These are phyloP conservation scores for Alnus glutinosa DNA, from an alignment of 306 rosid species.

Conservation along the genomic window DNA sequence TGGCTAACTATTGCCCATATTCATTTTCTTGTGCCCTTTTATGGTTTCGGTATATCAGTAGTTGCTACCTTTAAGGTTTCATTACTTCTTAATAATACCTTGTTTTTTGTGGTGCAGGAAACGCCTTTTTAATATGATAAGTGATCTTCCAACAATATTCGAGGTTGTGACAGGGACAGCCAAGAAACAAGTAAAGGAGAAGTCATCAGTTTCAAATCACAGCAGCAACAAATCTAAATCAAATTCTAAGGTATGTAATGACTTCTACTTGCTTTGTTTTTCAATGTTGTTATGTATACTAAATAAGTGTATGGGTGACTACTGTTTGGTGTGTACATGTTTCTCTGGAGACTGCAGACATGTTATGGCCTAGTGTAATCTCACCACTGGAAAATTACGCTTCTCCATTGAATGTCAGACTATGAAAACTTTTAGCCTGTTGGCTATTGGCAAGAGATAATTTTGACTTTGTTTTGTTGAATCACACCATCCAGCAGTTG, in stretches of 20 bases:
- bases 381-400: background rate
- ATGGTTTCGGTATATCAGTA: background rate
- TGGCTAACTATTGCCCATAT: background rate
- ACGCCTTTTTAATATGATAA: constrained; percentile 75
- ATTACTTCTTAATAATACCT: constrained; percentile 11
- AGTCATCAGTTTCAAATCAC: constrained; percentile 66
- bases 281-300: background rate
- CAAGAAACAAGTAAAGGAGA: constrained; percentile 76
- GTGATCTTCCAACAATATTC: constrained; percentile 83
- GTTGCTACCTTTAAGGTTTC: constrained; percentile 15
- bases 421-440: background rate
- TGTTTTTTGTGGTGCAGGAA: constrained; percentile 54
- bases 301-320: background rate
- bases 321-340: background rate
- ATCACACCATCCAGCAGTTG: background rate
- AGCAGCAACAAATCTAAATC: constrained; percentile 70
- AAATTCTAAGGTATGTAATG: constrained; percentile 56
- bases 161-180: constrained; percentile 69
- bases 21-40: constrained; percentile 8
- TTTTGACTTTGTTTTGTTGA: background rate
- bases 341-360: background rate
- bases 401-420: background rate
- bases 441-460: background rate
- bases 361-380: background rate
- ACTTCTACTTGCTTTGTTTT: constrained; percentile 6